Conservation (phyloP, 495 filamentous ascomycete genomes). For the Aspergillus kassunensis region DNA sequence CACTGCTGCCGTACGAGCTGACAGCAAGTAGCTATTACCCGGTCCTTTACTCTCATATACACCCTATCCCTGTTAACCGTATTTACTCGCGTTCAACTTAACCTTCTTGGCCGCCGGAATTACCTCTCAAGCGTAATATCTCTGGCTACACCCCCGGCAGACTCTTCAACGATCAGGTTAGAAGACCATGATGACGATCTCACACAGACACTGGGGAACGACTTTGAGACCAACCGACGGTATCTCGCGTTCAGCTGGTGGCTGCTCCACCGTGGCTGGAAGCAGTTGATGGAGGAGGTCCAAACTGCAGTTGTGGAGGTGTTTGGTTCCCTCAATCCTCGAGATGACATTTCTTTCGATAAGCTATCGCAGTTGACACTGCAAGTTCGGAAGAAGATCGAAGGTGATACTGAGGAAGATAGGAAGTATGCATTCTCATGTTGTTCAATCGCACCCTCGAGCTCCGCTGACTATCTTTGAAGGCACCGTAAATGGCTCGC, state of each 20-base stretch:
- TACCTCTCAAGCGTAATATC: conserved; percentile 94
- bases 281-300: conserved; percentile 72
- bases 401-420: conserved; percentile 65
- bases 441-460: neutral
- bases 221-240: conserved; percentile 89
- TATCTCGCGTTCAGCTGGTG: conserved; percentile 98
- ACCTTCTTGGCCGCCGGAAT: conserved; percentile 89
- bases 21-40: conserved; percentile 67
- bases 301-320: conserved; percentile 76
- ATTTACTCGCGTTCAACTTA: conserved; percentile 93
- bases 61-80: conserved; percentile 84
- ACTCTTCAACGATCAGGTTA: conserved; percentile 68
- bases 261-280: conserved; percentile 89
- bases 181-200: conserved; percentile 80
- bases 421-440: conserved; percentile 47
- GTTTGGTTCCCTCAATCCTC: conserved; percentile 79
- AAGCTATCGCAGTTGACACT: conserved; percentile 72
- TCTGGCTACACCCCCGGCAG: conserved; percentile 60
- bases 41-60: conserved; percentile 88
- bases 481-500: conserved; percentile 66
- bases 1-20: neutral
- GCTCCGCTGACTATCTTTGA: neutral
- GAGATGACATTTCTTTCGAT: conserved; percentile 78
- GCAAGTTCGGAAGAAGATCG: conserved; percentile 77
- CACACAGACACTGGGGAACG: conserved; percentile 76